Conservation (phyloP, 2,329 filamentous ascomycete species). For the Fusarium devonianum region DNA sequence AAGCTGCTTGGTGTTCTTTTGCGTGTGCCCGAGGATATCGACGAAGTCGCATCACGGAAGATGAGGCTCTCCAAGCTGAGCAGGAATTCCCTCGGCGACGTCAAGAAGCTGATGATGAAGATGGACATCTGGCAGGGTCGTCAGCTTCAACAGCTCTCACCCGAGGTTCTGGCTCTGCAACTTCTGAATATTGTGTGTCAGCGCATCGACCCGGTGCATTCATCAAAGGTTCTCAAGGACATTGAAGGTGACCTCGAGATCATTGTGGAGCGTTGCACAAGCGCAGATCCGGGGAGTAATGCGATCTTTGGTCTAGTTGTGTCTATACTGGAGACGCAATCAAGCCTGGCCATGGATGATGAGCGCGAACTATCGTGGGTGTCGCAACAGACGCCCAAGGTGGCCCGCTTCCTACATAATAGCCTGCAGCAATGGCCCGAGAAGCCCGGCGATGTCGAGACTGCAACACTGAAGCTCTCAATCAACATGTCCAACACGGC, state of each 20-base stretch:
- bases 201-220: slow-evolving; percentile 40
- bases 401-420: slow-evolving; percentile 43
- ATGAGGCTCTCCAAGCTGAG: slow-evolving; percentile 73
- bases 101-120: slow-evolving; percentile 61
- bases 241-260: slow-evolving; percentile 39
- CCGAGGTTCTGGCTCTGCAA: slow-evolving; percentile 69
- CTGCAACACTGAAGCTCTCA: slow-evolving; percentile 63
- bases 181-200: slow-evolving; percentile 59
- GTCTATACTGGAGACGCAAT: slow-evolving; percentile 48
- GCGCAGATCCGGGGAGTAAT: slow-evolving; percentile 25
- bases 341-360: slow-evolving; percentile 38
- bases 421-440: slow-evolving; percentile 44
- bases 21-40: slow-evolving; percentile 60
- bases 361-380: slow-evolving; percentile 34
- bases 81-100: slow-evolving; percentile 61
- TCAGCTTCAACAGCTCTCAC: slow-evolving; percentile 61
- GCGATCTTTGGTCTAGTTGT: slow-evolving; percentile 56
- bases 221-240: slow-evolving; percentile 43
- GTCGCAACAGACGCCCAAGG: slow-evolving; percentile 40
- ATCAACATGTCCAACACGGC: slow-evolving; percentile 90
- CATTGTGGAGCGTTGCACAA: slow-evolving; percentile 36
- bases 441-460: slow-evolving; percentile 39
- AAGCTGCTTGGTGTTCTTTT: slow-evolving; percentile 65
- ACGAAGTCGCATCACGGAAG: slow-evolving; percentile 67
- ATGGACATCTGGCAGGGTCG: slow-evolving; percentile 67